Evolutionary conservation across 1,284 basidiomycete genomes (phyloP), one percentile per base, ranked within the genome.

Genomic region (Leccinum variabile): DNA sequence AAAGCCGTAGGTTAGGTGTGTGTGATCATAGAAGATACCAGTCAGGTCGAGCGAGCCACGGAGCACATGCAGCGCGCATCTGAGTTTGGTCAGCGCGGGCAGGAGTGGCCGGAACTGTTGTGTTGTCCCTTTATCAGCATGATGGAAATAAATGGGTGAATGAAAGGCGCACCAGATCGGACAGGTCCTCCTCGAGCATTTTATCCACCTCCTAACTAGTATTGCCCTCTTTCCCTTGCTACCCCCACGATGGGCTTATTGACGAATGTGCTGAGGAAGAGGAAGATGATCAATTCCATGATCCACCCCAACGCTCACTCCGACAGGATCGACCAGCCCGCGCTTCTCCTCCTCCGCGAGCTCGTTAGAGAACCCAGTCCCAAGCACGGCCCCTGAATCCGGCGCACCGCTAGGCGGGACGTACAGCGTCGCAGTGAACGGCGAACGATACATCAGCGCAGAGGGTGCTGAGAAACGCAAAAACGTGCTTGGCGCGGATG

Each of bases 321-420:
- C 70, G 0, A 59, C 41, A 2, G 64, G 60, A 52, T 68, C 70
- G 0, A 75, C 63, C 1, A 66, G 50, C 1, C 69, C 66, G 10
- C 54, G 33, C 33, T 35, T 35, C 35, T 77, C 72, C 1, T 70
- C 72, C 13, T 73, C 71, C 2, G 80, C 68, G 39, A 69, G 56
- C 37, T 77, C 77, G 1, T 76, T 76, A 2, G 82, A 85, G 62
- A 69, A 79, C 78, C 32, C 41, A 44, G 67, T 88, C 84, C 85
- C 85, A 88, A 46, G 68, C 81, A 74, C 58, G 74, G 63, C 85
- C 84, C 73, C 77, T 70, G 90, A 95, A 0, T 90, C 92, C 0
- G 93, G 93, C 0, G 93, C 93, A 8, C 93, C 93, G 0, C 80
- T 81, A 0, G 91, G 87, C 0, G 91, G 83, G 0, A 84, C 74